Percentiles rank a stretch among this genome's conserved stretches.
These are phyloP conservation scores for Tremella fuciformis DNA, from an alignment of 768 basidiomycete genomes.

Conservation along the genomic window DNA sequence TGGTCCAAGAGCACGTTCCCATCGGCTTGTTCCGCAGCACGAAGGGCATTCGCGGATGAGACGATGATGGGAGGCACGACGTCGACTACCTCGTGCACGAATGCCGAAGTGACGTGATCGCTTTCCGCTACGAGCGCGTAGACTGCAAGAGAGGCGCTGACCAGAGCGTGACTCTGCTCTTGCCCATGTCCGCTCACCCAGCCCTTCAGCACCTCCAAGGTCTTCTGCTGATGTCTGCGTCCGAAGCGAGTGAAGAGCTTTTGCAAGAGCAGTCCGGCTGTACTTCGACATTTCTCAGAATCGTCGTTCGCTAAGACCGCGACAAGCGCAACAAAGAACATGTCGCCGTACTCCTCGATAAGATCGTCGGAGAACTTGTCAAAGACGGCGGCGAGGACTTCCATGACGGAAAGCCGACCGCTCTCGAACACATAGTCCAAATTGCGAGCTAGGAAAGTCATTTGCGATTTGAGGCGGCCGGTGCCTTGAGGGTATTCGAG, in stretches of 20 bases:
- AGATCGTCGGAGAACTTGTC: slow-evolving; percentile 75
- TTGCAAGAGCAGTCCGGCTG: slow-evolving; percentile 80
- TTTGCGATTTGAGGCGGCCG: slow-evolving; percentile 78
- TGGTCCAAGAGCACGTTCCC: slow-evolving; percentile 62
- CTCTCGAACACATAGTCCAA: slow-evolving; percentile 84
- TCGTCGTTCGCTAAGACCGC: slow-evolving; percentile 94
- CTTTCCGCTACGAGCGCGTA: slow-evolving; percentile 64
- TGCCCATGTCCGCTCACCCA: slow-evolving; percentile 64
- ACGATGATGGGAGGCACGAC: slow-evolving; percentile 51
- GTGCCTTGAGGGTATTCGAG: slow-evolving; percentile 97
- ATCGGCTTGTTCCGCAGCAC: slow-evolving; percentile 56
- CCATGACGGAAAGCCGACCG: slow-evolving; percentile 90
- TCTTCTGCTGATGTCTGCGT: slow-evolving; percentile 58
- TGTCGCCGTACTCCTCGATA: slow-evolving; percentile 69
- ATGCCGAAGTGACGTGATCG: slow-evolving; percentile 5
- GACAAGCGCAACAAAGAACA: slow-evolving; percentile 85
- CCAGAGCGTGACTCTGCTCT: slow-evolving; percentile 61
- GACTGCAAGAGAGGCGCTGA: slow-evolving; percentile 73
- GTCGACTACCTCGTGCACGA: slow-evolving; percentile 14
- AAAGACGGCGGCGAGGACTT: slow-evolving; percentile 78
- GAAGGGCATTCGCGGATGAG: slow-evolving; percentile 50
- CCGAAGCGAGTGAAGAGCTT: slow-evolving; percentile 68
- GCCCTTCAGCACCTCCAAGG: slow-evolving; percentile 69
- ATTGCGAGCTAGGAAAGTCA: slow-evolving; percentile 89
- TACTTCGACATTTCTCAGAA: slow-evolving; percentile 80